phyloP scores from a whole-genome alignment of 2,329 filamentous ascomycete species.

The Arthroderma uncinatum region DNA sequence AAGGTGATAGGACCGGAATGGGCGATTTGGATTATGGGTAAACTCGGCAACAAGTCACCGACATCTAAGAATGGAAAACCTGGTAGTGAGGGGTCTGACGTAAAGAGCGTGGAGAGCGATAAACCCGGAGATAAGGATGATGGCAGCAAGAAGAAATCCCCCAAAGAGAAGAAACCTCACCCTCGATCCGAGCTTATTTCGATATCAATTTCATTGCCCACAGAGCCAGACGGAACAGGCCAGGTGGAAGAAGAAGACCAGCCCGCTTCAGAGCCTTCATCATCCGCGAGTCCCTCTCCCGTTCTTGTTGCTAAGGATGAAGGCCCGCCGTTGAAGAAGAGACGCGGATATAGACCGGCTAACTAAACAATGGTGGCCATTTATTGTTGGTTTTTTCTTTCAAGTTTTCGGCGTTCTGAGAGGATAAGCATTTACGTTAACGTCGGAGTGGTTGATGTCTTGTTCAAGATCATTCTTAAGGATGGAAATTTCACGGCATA shows the following conservation, averaged over 20 bases:
- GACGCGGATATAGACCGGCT: conserved; percentile 21
- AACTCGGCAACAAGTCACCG: background rate
- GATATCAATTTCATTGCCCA: conserved; percentile 25
- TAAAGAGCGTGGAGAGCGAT: background rate
- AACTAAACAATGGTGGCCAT: background rate
- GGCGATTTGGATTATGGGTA: background rate
- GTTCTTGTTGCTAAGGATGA: conserved; percentile 16
- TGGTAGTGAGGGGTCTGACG: background rate
- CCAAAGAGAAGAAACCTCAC: background rate
- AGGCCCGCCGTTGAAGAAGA: conserved; percentile 28
- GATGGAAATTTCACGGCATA: background rate
- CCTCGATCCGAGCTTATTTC: conserved; percentile 19
- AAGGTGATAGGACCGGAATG: background rate
- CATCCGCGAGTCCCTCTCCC: background rate
- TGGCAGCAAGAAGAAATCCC: background rate
- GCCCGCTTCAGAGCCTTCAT: background rate
- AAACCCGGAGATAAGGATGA: background rate
- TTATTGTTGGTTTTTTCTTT: background rate
- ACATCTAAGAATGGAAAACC: background rate
- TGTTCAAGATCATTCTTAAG: background rate
- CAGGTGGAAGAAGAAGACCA: background rate
- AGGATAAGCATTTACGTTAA: background rate
- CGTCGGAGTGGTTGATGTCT: background rate
- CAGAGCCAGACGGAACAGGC: conserved; percentile 12
- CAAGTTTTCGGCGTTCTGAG: background rate